Percentiles rank a stretch among this genome's conserved stretches.
These are phyloP conservation scores for Conticribra guillardii DNA, from an alignment of 108 stramenopile species.

Conservation along the genomic window DNA sequence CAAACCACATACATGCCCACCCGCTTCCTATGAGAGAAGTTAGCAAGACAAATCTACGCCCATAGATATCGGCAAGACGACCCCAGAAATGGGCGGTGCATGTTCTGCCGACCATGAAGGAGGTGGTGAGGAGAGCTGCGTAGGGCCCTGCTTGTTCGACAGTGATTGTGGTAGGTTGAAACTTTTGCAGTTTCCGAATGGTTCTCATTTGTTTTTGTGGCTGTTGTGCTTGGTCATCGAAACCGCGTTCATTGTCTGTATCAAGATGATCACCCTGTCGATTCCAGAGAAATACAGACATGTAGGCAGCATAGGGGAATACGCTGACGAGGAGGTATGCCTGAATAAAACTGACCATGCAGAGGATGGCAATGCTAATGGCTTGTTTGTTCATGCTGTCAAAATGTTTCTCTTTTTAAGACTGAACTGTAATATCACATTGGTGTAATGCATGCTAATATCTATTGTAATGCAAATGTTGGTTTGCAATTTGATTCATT, in stretches of 20 bases:
- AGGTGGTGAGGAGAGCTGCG: constrained; percentile 67
- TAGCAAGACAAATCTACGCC: constrained; percentile 59
- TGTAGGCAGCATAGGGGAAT: constrained; percentile 74
- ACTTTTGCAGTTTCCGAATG: neutral
- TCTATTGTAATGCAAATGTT: too few relatives aligned
- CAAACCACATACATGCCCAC: constrained; percentile 64
- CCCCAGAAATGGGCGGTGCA: constrained; percentile 64
- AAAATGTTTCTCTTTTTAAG: neutral
- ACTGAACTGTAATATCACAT: too few relatives aligned
- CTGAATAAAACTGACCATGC: constrained; percentile 30
- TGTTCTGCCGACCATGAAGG: constrained; percentile 75
- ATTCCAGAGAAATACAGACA: constrained; percentile 52
- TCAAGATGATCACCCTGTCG: neutral
- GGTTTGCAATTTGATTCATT: too few relatives aligned
- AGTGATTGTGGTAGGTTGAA: constrained; percentile 1
- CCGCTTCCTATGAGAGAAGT: constrained; percentile 50
- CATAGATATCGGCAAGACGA: constrained; percentile 63
- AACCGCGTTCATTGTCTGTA: neutral
- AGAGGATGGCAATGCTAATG: constrained; percentile 15
- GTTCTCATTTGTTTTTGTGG: constrained; percentile 1
- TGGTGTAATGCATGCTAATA: too few relatives aligned
- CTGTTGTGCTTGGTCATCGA: too few relatives aligned
- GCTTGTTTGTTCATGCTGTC: constrained; percentile 13
- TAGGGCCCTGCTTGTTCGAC: constrained; percentile 64
- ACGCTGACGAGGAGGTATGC: constrained; percentile 61